Conservation (phyloP, 176 grass and related monocot species). For the Echinochloa phyllopogon region DNA sequence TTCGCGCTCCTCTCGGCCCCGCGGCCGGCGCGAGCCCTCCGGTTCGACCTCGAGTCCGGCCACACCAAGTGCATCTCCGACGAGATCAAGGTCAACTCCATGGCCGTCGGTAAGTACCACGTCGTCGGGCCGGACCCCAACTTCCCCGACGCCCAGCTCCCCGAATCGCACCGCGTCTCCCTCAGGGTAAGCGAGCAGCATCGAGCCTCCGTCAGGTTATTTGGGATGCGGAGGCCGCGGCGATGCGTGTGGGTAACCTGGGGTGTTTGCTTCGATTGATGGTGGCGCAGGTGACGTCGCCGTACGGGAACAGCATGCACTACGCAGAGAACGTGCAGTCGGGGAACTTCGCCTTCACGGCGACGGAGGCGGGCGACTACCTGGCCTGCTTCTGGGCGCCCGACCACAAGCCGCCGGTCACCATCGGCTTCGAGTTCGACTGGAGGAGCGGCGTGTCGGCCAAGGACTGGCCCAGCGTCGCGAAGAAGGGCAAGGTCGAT, state of each 20-base stretch:
- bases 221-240: conserved; percentile 2
- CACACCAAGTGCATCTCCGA: conserved; percentile 98
- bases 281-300: conserved; percentile 74
- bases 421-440: conserved; percentile 81
- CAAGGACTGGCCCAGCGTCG: conserved; percentile 91
- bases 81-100: conserved; percentile 87
- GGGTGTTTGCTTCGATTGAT: not conserved
- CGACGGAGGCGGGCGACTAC: conserved; percentile 85
- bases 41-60: conserved; percentile 86
- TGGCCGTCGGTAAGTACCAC: conserved; percentile 91
- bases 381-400: conserved; percentile 92
- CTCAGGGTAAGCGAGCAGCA: conserved; percentile 61
- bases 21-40: conserved; percentile 46
- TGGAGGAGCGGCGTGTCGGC: conserved; percentile 84
- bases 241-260: not conserved
- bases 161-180: conserved; percentile 87
- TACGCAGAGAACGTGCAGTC: conserved; percentile 82
- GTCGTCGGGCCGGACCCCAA: conserved; percentile 56
- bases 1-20: conserved; percentile 35
- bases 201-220: not conserved
- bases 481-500: conserved; percentile 94
- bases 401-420: conserved; percentile 67
- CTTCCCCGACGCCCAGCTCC: conserved; percentile 69
- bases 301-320: conserved; percentile 96
- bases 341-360: conserved; percentile 83